phyloP scores from a whole-genome alignment of 169 alveolate genomes.

The Plasmodium sp. region DNA sequence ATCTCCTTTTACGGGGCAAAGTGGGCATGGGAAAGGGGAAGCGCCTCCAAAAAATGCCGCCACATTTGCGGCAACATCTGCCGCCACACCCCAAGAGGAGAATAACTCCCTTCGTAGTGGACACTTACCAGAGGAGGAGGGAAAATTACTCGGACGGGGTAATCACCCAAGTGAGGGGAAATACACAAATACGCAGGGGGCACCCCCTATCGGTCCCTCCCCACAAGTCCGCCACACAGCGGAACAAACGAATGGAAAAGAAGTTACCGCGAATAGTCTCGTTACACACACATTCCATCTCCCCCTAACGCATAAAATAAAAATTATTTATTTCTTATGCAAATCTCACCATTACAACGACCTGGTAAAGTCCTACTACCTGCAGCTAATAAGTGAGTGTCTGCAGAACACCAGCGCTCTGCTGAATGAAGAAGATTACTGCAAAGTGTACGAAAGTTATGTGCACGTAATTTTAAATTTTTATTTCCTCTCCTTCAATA shows the following conservation, averaged over 20 bases:
- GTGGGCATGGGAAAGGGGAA: neutral
- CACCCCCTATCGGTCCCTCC: neutral
- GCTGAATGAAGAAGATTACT: slow-evolving; percentile 55
- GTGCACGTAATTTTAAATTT: slow-evolving; percentile 71
- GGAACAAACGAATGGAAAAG: neutral
- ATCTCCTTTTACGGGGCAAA: neutral
- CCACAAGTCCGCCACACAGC: neutral
- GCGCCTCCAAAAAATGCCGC: neutral
- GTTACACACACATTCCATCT: slow-evolving; percentile 6
- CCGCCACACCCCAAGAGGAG: neutral
- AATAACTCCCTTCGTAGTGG: neutral
- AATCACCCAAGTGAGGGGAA: neutral
- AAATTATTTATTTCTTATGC: slow-evolving; percentile 53
- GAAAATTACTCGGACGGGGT: neutral
- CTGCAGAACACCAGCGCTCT: neutral
- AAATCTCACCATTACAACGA: slow-evolving; percentile 65
- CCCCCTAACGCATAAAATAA: slow-evolving; percentile 31
- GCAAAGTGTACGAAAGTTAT: slow-evolving; percentile 71
- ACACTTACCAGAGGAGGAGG: neutral
- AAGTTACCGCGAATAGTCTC: neutral
- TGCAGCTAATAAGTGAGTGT: slow-evolving; percentile 45
- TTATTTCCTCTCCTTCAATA: slow-evolving; percentile 72
- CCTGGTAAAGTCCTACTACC: slow-evolving; percentile 27
- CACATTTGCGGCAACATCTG: neutral
- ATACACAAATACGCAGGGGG: neutral